Conservation (phyloP, 345 rosid genomes). For the Pistacia integerrima region DNA sequence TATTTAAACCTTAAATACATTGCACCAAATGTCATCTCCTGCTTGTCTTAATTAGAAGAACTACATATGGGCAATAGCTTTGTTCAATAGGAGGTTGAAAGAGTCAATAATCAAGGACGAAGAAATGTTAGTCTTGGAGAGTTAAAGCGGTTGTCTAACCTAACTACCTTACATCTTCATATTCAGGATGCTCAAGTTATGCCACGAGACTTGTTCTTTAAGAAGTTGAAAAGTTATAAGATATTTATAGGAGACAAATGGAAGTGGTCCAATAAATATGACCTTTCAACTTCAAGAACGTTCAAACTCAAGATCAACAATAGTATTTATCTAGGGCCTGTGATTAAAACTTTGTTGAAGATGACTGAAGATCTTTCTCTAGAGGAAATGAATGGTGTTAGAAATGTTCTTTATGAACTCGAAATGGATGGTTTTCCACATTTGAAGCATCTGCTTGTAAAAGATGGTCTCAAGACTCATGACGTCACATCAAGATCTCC, state of each 20-base stretch:
- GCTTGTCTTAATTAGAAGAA: constrained; percentile 26
- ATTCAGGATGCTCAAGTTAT: constrained; percentile 9
- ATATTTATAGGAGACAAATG: not conserved
- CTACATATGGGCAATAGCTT: constrained; percentile 17
- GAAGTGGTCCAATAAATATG: not conserved
- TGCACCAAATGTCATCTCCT: constrained; percentile 19
- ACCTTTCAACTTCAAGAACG: not conserved
- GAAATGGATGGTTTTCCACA: too few species aligned
- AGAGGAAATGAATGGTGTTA: too few species aligned
- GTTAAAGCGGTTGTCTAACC: constrained; percentile 17
- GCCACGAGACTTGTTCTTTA: constrained; percentile 1
- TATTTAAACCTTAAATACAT: constrained; percentile 24
- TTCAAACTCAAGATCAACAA: too few species aligned
- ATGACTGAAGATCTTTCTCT: too few species aligned
- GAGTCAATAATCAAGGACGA: not conserved
- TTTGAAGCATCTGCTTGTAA: too few species aligned
- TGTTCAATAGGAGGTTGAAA: constrained; percentile 24
- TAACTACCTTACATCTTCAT: not conserved
- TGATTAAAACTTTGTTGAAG: too few species aligned
- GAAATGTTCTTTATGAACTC: too few species aligned
- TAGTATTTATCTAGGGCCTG: too few species aligned
- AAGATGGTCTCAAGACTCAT: too few species aligned
- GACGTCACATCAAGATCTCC: too few species aligned
- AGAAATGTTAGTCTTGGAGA: constrained; percentile 25
- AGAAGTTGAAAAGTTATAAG: not conserved